Evolutionary conservation across 805 yeast species (phyloP), one percentile per base, ranked within the genome.

Genomic region (Zygosaccharomyces siamensis): DNA sequence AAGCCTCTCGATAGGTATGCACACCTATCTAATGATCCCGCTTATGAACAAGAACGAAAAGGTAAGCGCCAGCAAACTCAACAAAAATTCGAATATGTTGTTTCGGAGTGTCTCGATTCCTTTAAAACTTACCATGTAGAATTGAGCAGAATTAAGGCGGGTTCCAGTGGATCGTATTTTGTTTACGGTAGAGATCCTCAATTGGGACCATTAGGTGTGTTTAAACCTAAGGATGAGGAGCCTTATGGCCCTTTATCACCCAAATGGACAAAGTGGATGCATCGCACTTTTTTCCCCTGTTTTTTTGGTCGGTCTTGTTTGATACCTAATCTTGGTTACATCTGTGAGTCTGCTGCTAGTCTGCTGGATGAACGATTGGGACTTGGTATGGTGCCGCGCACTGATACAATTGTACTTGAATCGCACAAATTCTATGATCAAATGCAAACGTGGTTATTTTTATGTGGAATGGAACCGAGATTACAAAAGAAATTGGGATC

Each of bases 201-300:
- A 7, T 35, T 26, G 6, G 56, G 66, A 37, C 73, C 72, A 10
- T 74, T 74, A 12, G 89, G 83, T 0, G 81, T 84, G 2, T 84
- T 84, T 70, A 84, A 84, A 61, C 90, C 90, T 4, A 83, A 83
- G 59, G 89, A 84, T 63, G 90, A 84, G 62, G 89, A 84, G 56
- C 90, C 89, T 0, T 84, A 84, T 59, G 90, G 89, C 0, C 87
- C 89, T 1, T 59, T 84, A 45, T 79, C 86, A 3, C 89, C 90
- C 1, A 84, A 84, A 61, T 82, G 89, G 89, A 78, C 86, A 1
- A 84, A 84, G 64, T 84, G 90, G 89, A 61, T 83, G 3, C 89
- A 84, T 60, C 63, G 89, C 55, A 84, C 83, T 24, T 73, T 84
- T 52, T 84, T 84, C 48, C 90, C 90, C 2, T 84, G 89, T 56